phyloP scores from a whole-genome alignment of 1,284 basidiomycete genomes.

The Xerocomus amazonicus region DNA sequence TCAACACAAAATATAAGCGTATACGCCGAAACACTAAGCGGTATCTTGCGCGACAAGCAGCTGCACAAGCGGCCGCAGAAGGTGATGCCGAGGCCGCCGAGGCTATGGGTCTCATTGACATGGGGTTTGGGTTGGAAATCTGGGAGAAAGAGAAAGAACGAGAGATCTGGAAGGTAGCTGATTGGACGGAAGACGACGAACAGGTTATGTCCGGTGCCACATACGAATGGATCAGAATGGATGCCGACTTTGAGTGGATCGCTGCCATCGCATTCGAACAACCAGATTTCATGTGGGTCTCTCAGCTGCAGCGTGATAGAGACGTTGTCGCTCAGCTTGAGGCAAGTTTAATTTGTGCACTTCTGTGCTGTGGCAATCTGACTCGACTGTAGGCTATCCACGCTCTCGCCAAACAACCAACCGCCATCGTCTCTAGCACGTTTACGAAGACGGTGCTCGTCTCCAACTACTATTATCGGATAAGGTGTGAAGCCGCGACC shows the following conservation, averaged over 20 bases:
- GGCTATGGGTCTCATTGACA: conserved; percentile 92
- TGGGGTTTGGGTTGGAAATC: conserved; percentile 91
- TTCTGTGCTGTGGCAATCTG: neutral
- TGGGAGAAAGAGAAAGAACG: conserved; percentile 96
- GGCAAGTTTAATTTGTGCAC: conserved; percentile 45
- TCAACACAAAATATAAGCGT: conserved; percentile 99
- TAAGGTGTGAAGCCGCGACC: conserved; percentile 91
- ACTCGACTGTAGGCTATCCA: conserved; percentile 65
- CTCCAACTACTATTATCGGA: conserved; percentile 95
- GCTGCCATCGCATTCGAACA: conserved; percentile 90
- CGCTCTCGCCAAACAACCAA: conserved; percentile 79
- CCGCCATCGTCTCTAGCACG: conserved; percentile 87
- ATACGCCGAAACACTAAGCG: conserved; percentile 92
- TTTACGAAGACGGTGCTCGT: conserved; percentile 93
- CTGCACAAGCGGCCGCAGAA: conserved; percentile 89
- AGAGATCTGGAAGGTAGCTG: conserved; percentile 92
- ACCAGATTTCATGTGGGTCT: conserved; percentile 99
- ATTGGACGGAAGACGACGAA: conserved; percentile 98
- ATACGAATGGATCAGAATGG: conserved; percentile 99
- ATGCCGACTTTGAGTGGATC: conserved; percentile 99
- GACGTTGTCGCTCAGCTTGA: conserved; percentile 98
- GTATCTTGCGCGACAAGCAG: conserved; percentile 90
- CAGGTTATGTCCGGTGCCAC: conserved; percentile 89
- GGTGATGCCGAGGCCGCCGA: conserved; percentile 88
- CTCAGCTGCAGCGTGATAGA: conserved; percentile 91